phyloP scores from a whole-genome alignment of 2,329 filamentous ascomycete genomes.

The Ramichloridium luteum region DNA sequence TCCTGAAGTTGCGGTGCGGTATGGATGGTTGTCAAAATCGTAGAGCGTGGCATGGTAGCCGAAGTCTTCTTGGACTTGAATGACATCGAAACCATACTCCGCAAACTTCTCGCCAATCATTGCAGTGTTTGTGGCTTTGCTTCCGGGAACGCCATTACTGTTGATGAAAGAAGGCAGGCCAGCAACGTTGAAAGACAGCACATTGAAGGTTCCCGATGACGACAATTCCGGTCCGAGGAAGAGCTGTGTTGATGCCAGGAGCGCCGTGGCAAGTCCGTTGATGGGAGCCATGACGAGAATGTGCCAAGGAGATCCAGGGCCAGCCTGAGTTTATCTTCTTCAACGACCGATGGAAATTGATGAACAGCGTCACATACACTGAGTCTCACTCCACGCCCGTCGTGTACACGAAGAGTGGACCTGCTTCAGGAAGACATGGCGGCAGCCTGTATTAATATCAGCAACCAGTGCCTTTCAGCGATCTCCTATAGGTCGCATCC shows the following conservation, averaged over 20 bases:
- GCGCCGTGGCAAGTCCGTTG: not conserved
- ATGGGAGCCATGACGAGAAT: conserved; percentile 1
- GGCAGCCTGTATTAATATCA: no score
- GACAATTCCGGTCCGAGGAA: conserved; percentile 1
- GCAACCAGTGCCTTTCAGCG: no score
- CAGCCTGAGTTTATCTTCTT: no score
- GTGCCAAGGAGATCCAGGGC: no score
- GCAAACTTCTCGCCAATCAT: conserved; percentile 46
- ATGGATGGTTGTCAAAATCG: conserved; percentile 45
- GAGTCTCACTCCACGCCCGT: no score
- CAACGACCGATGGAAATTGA: no score
- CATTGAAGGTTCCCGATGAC: conserved; percentile 28
- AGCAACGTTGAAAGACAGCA: conserved; percentile 48
- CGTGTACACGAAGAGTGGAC: no score
- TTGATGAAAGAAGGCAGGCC: conserved; percentile 47
- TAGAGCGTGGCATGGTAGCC: conserved; percentile 56
- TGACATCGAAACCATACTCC: conserved; percentile 46
- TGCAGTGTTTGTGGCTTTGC: conserved; percentile 47
- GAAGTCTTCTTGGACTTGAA: conserved; percentile 57
- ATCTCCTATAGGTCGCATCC: no score
- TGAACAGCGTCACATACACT: no score
- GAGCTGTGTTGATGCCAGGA: not conserved
- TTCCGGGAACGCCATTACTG: conserved; percentile 47
- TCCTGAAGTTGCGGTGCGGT: conserved; percentile 52
- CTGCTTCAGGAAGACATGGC: no score